A percentile compares a stretch with the other conserved stretches of the same genome.
Evolutionary conservation across 169 alveolate genomes (phyloP).

Genomic region (Plasmodium knowlesi): DNA sequence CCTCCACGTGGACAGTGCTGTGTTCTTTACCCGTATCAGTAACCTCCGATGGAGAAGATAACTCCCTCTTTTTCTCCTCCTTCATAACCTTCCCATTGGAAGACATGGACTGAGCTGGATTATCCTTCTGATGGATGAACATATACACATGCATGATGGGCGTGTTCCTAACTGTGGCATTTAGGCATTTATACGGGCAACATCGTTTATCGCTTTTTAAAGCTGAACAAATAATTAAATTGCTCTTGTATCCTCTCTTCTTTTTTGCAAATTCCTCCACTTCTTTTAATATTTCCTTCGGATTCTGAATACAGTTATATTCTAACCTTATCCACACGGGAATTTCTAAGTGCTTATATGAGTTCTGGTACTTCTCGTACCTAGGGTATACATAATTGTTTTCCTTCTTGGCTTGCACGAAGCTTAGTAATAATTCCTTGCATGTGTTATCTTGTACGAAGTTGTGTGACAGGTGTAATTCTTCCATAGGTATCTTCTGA

Average conservation of each 20-base stretch:
- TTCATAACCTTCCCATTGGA: constrained; percentile 31
- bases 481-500: constrained; percentile 74
- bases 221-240: constrained; percentile 50
- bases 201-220: constrained; percentile 74
- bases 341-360: constrained; percentile 42
- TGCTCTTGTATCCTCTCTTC: constrained; percentile 68
- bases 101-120: not conserved
- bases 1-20: not conserved
- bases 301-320: constrained; percentile 71
- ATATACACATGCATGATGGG: constrained; percentile 74
- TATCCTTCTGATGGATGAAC: constrained; percentile 75
- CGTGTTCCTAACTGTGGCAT: constrained; percentile 41
- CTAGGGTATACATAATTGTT: constrained; percentile 63
- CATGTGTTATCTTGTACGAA: constrained; percentile 68
- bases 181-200: constrained; percentile 65
- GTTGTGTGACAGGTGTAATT: constrained; percentile 67
- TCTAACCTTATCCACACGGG: constrained; percentile 76
- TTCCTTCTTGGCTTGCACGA: constrained; percentile 68
- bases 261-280: constrained; percentile 65
- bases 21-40: not conserved
- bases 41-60: not conserved
- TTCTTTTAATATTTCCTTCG: constrained; percentile 64
- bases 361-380: constrained; percentile 54
- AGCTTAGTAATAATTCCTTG: constrained; percentile 56
- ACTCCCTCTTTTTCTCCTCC: constrained; percentile 46